These are phyloP conservation scores for Phyllosticta ampelicida DNA, from an alignment of 2,329 filamentous ascomycete species.

Conservation along the genomic window DNA sequence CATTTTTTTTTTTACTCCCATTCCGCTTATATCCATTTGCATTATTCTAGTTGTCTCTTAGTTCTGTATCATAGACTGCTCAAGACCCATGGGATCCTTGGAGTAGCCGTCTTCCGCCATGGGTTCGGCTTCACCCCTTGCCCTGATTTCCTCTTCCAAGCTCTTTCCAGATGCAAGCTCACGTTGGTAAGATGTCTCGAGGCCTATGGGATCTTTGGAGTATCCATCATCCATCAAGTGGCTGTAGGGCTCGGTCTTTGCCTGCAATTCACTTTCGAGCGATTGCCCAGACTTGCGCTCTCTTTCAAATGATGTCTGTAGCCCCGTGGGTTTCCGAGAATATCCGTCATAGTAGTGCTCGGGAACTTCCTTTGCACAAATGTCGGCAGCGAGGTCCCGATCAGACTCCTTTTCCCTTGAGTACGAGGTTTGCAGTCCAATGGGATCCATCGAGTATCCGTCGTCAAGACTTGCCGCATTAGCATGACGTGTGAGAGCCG, in stretches of 20 bases:
- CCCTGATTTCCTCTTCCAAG: constrained; percentile 6
- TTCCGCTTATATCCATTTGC: too few relatives aligned
- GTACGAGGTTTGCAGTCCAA: constrained; percentile 14
- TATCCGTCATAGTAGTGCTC: constrained; percentile 11
- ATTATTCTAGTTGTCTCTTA: too few relatives aligned
- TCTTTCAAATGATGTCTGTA: constrained; percentile 13
- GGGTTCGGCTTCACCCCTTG: neutral
- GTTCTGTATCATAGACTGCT: too few relatives aligned
- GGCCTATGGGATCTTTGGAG: constrained; percentile 10
- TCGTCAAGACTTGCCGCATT: neutral
- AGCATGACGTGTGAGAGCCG: neutral
- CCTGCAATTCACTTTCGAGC: constrained; percentile 1
- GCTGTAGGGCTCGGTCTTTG: neutral
- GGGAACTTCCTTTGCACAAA: neutral
- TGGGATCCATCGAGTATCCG: constrained; percentile 6
- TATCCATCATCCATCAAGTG: constrained; percentile 4
- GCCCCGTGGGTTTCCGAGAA: constrained; percentile 11
- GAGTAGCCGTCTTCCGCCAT: constrained; percentile 7
- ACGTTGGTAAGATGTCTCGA: constrained; percentile 13
- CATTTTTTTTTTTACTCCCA: too few relatives aligned
- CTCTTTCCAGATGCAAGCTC: constrained; percentile 9
- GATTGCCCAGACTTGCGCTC: constrained; percentile 10
- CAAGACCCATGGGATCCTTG: too few relatives aligned
- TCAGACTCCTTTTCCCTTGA: constrained; percentile 10
- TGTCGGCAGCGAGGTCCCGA: constrained; percentile 4